Base-by-base conservation (phyloP, 2,329 filamentous ascomycete genomes). In the Claviceps cyperi region DNA sequence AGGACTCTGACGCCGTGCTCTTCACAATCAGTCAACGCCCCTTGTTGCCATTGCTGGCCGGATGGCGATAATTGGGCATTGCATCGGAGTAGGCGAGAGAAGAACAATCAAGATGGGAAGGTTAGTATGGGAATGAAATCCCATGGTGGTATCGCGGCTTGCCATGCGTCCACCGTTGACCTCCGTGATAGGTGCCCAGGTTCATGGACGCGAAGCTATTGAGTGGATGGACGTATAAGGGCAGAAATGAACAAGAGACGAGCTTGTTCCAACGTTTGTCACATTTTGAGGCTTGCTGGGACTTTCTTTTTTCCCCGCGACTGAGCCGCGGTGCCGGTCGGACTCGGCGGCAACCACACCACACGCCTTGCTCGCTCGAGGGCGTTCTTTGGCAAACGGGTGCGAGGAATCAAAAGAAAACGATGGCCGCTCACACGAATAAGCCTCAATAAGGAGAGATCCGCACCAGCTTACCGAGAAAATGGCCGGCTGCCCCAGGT, bases 381-480 rank as follows among this genome's bases (percentile, higher is more conserved):
- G 43, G 28, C n/a, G 43, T 35, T 38, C 14, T 17, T 28, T 32
- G 36, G 22, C 28, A 35, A 43, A 32, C 40, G 51, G 45, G 47
- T 21, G 51, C 44, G 13, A 38, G 9, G 14, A 43, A 49, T 17
- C 24, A 28, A 38, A 45, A 4, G 24, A 22, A 35, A 45, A 9
- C 5, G n/a, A 45, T 35, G 11, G 43, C 21, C 40, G 36, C 46
- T 14, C 40, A 38, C 21, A 32, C 19, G n/a, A 17, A 40, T 28
- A n/a, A n/a, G n/a, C n/a, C n/a, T n/a, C n/a, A n/a, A n/a, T n/a
- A 17, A 40, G 19, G 38, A 50, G 28, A 22, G 14, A 43, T 50
- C 47, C 32, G 6, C 45, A 44, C 45, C 46, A 43, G 48, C 36
- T 41, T 48, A 43, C 50, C 48, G 48, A 49, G 21, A 36, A 46